Evolutionary conservation across 2,329 filamentous ascomycete species (phyloP).

Genomic region (Ceratocystis cacaofunesta): DNA sequence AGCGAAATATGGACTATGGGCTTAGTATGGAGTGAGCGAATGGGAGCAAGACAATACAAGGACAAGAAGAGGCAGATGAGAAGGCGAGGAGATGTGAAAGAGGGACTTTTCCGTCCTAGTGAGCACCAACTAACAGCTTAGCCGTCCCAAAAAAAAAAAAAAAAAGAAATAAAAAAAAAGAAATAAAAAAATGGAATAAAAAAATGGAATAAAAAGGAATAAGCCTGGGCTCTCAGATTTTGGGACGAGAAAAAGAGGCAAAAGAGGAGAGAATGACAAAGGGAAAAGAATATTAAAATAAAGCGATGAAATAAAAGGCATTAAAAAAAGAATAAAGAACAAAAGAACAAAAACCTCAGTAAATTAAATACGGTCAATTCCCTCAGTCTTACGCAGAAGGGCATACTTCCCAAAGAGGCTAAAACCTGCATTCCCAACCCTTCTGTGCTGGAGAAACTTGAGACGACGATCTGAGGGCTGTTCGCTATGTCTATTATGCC

Average conservation of each 20-base stretch:
- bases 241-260: background rate
- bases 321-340: background rate
- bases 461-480: background rate
- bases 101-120: background rate
- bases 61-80: background rate
- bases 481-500: background rate
- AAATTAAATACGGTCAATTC: background rate
- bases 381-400: background rate
- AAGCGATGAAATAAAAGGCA: background rate
- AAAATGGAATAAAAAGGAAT: background rate
- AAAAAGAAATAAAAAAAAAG: no score
- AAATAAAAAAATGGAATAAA: no score
- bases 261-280: background rate
- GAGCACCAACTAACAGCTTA: background rate
- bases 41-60: slow-evolving; percentile 2
- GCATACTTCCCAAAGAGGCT: background rate
- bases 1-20: background rate
- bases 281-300: background rate
- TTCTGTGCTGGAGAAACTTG: background rate
- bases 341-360: background rate
- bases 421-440: background rate
- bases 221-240: background rate
- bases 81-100: background rate
- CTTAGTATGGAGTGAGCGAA: slow-evolving; percentile 2
- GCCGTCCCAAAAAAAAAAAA: background rate